A percentile compares a stretch with the other conserved stretches of the same genome.
Evolutionary conservation across 371 early-diverging fungal species (phyloP).

Genomic region (Mortierella sp.): DNA sequence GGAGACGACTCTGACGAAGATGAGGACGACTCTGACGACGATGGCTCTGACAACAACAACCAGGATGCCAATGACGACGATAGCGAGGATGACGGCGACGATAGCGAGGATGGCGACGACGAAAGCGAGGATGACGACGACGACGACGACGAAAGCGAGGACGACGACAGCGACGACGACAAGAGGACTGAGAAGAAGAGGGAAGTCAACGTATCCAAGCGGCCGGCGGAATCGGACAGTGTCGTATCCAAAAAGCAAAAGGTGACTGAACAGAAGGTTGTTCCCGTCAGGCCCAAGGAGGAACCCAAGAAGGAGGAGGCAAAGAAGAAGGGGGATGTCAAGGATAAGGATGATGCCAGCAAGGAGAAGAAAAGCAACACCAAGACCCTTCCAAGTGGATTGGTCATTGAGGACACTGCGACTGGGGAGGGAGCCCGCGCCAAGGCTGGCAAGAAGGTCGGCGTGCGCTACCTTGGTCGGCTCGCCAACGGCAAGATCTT

Average conservation of each 20-base stretch:
- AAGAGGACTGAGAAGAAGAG: neutral
- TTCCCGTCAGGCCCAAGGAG: conserved; percentile 20
- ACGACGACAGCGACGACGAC: conserved; percentile 11
- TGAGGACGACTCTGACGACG: conserved; percentile 13
- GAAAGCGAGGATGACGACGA: conserved; percentile 35
- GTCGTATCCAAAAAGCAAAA: conserved; percentile 49
- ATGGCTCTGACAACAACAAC: conserved; percentile 8
- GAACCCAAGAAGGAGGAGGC: conserved; percentile 20
- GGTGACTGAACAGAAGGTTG: conserved; percentile 21
- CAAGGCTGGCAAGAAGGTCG: conserved; percentile 76
- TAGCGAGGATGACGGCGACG: conserved; percentile 12
- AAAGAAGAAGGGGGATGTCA: conserved; percentile 23
- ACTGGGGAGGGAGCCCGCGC: conserved; percentile 80
- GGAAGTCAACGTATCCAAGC: conserved; percentile 21
- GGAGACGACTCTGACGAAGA: conserved; percentile 55
- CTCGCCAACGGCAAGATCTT: conserved; percentile 93
- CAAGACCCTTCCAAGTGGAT: conserved; percentile 74
- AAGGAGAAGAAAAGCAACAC: conserved; percentile 31
- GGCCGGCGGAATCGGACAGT: conserved; percentile 35
- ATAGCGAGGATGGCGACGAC: conserved; percentile 9
- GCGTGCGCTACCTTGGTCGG: conserved; percentile 93
- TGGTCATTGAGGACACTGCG: conserved; percentile 82
- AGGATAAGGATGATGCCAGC: conserved; percentile 28
- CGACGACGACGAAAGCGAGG: conserved; percentile 43
- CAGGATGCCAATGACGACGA: conserved; percentile 30